Evolutionary conservation across 2,329 filamentous ascomycete genomes (phyloP), one percentile per base, ranked within the genome.

Genomic region (Dichotomopilus funicola): DNA sequence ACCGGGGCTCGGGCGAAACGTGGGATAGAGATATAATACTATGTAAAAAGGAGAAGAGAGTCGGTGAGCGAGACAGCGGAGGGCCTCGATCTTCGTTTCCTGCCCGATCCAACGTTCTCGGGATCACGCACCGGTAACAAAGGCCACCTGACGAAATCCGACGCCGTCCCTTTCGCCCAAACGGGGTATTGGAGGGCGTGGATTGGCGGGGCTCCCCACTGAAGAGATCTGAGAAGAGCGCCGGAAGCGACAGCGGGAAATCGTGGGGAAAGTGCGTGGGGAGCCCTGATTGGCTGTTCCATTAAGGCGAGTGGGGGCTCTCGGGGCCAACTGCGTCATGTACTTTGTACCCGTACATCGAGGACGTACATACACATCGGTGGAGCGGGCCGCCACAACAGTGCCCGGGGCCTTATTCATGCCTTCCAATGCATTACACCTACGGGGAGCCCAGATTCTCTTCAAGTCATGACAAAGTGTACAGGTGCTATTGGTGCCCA

Each of bases 131-230:
- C 38, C 42, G 11, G 10, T 10, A 5, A 36, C 31, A 49, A 53
- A 53, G 57, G 53, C 52, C 58, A 53, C 43, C 55, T 59, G 58
- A 59, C 53, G 48, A 48, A 41, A 34, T 46, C 36, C 13, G 9
- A 19, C n/a, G 8, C 34, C 34, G 12, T n/a, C 27, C 12, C 31
- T 19, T 19, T 19, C 8, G n/a, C 41, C 41, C 6, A 42, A 42
- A 11, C 13, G 6, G 40, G 40, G 11, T n/a, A 42, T 12, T 12
- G 10, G 40, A 6, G 13, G 13, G 19, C 19, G 19, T 40, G 31
- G 46, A n/a, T 13, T 13, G 34, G 46, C 34, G 47, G 52, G 55
- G 50, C 13, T 37, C 49, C 55, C 56, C 53, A 53, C 56, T 27
- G 19, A 11, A 7, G 2, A 27, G 8, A 49, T 49, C 33, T 41